phyloP scores from a whole-genome alignment of 257 asterid species.

The Pogostemon cablin region DNA sequence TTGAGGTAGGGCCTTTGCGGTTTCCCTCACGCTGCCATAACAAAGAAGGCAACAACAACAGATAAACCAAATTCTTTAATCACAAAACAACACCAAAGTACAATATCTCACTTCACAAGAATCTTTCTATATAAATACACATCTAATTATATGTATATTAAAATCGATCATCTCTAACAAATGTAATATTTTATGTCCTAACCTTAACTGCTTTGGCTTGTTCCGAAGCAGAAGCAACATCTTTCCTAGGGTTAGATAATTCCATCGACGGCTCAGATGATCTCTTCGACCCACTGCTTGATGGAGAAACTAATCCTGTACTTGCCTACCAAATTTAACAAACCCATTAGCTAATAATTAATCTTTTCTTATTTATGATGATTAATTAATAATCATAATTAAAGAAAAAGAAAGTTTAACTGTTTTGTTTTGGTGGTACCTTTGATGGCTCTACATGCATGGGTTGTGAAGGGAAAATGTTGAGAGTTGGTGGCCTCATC shows the following conservation, averaged over 20 bases:
- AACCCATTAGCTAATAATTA: constrained; percentile 23
- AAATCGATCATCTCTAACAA: not conserved
- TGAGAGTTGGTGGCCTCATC: constrained; percentile 81
- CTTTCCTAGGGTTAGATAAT: constrained; percentile 59
- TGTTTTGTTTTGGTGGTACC: constrained; percentile 39
- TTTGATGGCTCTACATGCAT: constrained; percentile 86
- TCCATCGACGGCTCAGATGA: constrained; percentile 85
- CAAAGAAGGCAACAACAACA: constrained; percentile 29
- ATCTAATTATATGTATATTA: not conserved
- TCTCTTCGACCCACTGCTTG: constrained; percentile 58
- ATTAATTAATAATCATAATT: too few relatives aligned
- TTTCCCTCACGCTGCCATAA: constrained; percentile 77
- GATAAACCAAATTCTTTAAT: constrained; percentile 17
- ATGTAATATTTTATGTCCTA: constrained; percentile 41
- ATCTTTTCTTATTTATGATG: too few relatives aligned
- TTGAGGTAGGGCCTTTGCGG: constrained; percentile 62
- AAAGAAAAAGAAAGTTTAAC: not conserved
- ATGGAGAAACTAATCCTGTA: constrained; percentile 54
- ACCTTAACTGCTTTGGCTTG: constrained; percentile 80
- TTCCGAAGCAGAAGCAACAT: constrained; percentile 51
- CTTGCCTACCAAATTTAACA: constrained; percentile 60
- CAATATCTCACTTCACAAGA: constrained; percentile 31
- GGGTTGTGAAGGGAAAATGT: constrained; percentile 95
- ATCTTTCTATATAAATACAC: constrained; percentile 24
- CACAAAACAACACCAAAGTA: not conserved